A percentile compares a stretch with the other conserved stretches of the same genome.
Evolutionary conservation across 2,329 filamentous ascomycete species (phyloP).

Genomic region (Beauveria sp.): DNA sequence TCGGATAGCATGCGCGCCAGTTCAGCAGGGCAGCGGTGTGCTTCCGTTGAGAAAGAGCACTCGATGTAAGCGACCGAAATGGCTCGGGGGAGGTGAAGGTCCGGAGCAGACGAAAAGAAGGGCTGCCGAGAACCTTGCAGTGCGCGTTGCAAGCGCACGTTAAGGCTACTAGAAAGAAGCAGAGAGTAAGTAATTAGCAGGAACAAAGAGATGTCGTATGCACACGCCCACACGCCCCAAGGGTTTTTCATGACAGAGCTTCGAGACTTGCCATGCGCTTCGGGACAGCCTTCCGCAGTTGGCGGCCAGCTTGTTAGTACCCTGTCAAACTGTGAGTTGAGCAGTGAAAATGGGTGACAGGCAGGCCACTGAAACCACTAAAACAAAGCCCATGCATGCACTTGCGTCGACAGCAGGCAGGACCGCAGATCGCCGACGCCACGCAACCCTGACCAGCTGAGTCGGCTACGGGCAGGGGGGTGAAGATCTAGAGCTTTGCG

Average conservation of each 20-base stretch:
- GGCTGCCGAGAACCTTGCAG: neutral
- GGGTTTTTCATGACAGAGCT: neutral
- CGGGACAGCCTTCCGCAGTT: neutral
- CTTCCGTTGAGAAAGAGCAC: neutral
- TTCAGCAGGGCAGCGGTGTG: slow-evolving; percentile 7
- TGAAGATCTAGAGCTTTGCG: neutral
- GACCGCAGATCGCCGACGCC: slow-evolving; percentile 10
- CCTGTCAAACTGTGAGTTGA: neutral
- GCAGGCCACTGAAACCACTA: neutral
- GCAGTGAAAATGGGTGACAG: neutral
- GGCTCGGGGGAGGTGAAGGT: neutral
- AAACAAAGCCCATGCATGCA: neutral
- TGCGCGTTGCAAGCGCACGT: neutral
- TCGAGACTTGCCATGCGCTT: neutral
- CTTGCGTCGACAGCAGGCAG: neutral
- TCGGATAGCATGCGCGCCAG: neutral
- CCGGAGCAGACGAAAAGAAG: neutral
- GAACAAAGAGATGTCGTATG: neutral
- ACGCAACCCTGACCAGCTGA: slow-evolving; percentile 13
- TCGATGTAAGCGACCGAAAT: slow-evolving; percentile 1
- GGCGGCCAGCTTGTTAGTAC: neutral
- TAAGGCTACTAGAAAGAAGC: neutral
- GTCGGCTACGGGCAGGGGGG: neutral
- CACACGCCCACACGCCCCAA: neutral
- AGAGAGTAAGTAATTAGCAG: neutral